phyloP scores from a whole-genome alignment of 306 rosid genomes.

The Cucumis hystrix region DNA sequence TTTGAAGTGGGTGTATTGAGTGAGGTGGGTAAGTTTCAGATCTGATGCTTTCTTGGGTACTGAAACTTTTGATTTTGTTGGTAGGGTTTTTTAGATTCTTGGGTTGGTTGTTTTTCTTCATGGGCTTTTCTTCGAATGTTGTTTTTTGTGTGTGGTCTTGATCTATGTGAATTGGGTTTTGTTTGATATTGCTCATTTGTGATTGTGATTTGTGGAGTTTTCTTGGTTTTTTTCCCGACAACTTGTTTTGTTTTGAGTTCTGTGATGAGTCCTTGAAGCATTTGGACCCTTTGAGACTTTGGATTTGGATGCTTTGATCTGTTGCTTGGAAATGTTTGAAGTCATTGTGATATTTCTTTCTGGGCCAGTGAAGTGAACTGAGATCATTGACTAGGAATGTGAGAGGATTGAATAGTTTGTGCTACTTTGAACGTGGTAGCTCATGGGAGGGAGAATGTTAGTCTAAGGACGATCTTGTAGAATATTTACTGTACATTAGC shows the following conservation, averaged over 20 bases:
- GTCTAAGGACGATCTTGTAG: not conserved
- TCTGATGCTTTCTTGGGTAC: not conserved
- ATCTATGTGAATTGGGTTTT: constrained; percentile 2
- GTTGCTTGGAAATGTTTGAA: not conserved
- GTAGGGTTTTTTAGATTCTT: not conserved
- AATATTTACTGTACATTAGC: not conserved
- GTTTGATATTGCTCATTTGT: not conserved
- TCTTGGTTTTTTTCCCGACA: not conserved
- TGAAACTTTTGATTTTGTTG: not conserved
- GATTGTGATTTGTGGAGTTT: not conserved
- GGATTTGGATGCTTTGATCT: constrained; percentile 1
- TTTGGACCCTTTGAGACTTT: not conserved
- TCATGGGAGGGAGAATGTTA: not conserved
- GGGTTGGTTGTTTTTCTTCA: not conserved
- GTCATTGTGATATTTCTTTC: not conserved
- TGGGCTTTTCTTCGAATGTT: not conserved
- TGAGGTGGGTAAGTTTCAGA: constrained; percentile 14
- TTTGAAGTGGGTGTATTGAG: constrained; percentile 2
- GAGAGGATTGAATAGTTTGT: not conserved
- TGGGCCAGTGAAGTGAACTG: not conserved
- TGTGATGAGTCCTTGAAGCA: not conserved
- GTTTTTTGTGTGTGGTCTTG: not conserved
- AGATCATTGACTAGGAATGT: not conserved
- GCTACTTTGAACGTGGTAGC: not conserved
- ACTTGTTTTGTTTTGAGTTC: not conserved